Percentiles rank a stretch among this genome's conserved stretches.
phyloP scores from a whole-genome alignment of 2,329 filamentous ascomycete species.

The Corinectria fuckeliana region DNA sequence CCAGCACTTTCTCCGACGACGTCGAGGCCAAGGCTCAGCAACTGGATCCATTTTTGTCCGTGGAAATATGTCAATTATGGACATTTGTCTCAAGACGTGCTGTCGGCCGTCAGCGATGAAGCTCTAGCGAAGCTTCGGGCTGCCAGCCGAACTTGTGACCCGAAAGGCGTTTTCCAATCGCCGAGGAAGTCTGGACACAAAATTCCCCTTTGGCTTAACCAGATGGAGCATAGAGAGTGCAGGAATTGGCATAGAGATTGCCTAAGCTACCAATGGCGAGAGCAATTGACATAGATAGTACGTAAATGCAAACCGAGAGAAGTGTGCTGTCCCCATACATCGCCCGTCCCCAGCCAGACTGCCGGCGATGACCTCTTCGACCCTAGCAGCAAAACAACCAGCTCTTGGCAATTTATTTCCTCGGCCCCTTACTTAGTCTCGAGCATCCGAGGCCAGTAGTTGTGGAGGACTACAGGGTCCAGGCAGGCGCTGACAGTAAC shows the following conservation, averaged over 20 bases:
- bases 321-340: neutral
- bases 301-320: neutral
- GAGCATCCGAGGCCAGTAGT: slow-evolving; percentile 36
- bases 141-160: slow-evolving; percentile 47
- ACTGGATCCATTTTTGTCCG: slow-evolving; percentile 34
- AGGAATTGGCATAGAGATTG: too few relatives aligned
- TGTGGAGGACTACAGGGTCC: slow-evolving; percentile 38
- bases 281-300: neutral
- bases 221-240: neutral
- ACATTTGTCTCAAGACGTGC: slow-evolving; percentile 45
- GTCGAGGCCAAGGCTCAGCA: slow-evolving; percentile 38
- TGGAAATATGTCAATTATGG: slow-evolving; percentile 55
- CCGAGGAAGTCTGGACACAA: slow-evolving; percentile 43
- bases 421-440: slow-evolving; percentile 7
- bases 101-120: slow-evolving; percentile 46
- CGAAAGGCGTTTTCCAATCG: slow-evolving; percentile 46
- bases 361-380: neutral
- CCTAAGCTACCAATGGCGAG: too few relatives aligned
- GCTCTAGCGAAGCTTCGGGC: slow-evolving; percentile 43
- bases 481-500: slow-evolving; percentile 23
- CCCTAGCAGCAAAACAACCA: neutral
- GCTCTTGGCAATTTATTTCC: neutral
- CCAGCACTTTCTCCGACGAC: slow-evolving; percentile 44
- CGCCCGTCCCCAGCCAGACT: neutral
- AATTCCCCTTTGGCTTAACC: slow-evolving; percentile 29